Evolutionary conservation across 208 protist species (phyloP), one percentile per base, ranked within the genome.

Genomic region (Trypanosoma rangeli): DNA sequence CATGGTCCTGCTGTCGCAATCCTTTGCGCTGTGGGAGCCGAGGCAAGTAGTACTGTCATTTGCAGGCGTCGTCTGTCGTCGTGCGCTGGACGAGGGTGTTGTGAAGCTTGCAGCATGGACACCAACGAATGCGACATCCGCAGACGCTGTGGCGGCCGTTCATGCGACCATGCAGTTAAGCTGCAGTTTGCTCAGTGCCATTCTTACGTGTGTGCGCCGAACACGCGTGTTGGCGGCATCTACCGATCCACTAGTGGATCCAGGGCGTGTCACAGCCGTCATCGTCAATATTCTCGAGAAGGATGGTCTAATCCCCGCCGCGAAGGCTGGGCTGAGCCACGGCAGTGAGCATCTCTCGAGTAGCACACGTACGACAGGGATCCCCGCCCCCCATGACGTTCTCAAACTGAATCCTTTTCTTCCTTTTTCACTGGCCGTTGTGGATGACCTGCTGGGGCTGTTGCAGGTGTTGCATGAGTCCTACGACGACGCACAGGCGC

Each of bases 21-120:
- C 49, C 13, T 73, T 93, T 29, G 72, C 74, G 46, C 82, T 84
- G 50, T 68, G 77, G 15, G 87, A 93, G 31, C 73, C 87, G 0
- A 64, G 82, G 16, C 87, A 89, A 53, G 68, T 68, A 3, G 35
- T 82, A 0, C 28, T 89, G 33, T 57, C 48, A 0, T 76, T 89
- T 52, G 66, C 72, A 15, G 65, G 75, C 1, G 67, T 53, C 13
- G 55, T 88, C 16, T 54, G 66, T 15, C 61, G 70, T 3, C 50
- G 57, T 7, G 35, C 76, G 28, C 67, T 85, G 5, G 46, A 78
- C 0, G 68, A 78, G 37, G 82, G 83, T 5, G 58, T 89, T 10
- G 44, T n/a, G 0, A 58, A 68, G 33, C 74, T 89, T 49, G 54
- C 73, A 49, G 5, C 8, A 15, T 87, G 86, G 80, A 69, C 64